Evolutionary conservation across 805 yeast species (phyloP).

Genomic region (Ogataea allantospora): DNA sequence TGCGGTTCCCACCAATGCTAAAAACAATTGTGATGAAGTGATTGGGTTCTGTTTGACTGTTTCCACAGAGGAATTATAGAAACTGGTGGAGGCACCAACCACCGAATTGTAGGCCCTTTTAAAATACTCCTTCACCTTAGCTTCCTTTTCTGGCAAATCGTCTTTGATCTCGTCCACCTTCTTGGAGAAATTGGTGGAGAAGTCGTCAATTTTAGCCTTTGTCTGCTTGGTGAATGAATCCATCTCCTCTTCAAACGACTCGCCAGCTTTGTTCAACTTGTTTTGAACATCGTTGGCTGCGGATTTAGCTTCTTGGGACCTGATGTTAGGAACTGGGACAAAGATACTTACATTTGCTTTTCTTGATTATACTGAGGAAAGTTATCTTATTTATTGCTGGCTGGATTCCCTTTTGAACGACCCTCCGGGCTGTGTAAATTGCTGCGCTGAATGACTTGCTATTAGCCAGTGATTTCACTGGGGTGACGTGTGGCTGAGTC

Average conservation of each 20-base stretch:
- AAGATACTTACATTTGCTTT: conserved; percentile 8
- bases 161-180: conserved; percentile 23
- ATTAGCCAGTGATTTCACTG: conserved; percentile 4
- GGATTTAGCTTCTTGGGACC: conserved; percentile 17
- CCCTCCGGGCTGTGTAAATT: conserved; percentile 12
- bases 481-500: conserved; percentile 2
- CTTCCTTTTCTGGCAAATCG: conserved; percentile 21
- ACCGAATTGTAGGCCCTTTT: conserved; percentile 13
- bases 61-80: conserved; percentile 14
- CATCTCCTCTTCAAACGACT: conserved; percentile 16
- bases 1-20: conserved; percentile 23
- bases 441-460: conserved; percentile 12
- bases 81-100: conserved; percentile 10
- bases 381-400: conserved; percentile 10
- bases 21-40: conserved; percentile 22
- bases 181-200: conserved; percentile 15
- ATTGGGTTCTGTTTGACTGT: conserved; percentile 23
- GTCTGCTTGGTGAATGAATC: conserved; percentile 18
- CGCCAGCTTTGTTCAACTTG: conserved; percentile 14
- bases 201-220: conserved; percentile 17
- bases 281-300: conserved; percentile 16
- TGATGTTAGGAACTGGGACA: conserved; percentile 2
- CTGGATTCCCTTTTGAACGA: conserved; percentile 2
- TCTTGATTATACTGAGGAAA: conserved; percentile 1
- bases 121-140: conserved; percentile 17